These are phyloP conservation scores for Xylariaceae sp. DNA, from an alignment of 2,329 filamentous ascomycete genomes.

Conservation along the genomic window DNA sequence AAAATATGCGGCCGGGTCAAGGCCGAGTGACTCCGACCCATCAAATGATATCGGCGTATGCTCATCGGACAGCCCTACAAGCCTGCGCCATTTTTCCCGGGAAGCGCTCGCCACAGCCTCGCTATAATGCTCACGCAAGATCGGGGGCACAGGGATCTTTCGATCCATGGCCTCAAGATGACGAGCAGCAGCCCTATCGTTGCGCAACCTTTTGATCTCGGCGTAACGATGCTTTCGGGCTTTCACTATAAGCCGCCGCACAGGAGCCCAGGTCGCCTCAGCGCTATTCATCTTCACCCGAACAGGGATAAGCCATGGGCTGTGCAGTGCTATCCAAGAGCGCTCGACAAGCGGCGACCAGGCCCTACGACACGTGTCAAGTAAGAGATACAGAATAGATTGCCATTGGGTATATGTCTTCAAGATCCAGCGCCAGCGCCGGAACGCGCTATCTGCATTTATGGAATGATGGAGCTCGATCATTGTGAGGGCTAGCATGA, in stretches of 20 bases:
- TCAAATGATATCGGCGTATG: background rate
- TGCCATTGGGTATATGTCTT: constrained; percentile 51
- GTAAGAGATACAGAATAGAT: constrained; percentile 46
- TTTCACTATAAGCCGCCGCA: constrained; percentile 39
- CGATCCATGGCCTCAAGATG: constrained; percentile 32
- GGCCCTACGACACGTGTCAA: constrained; percentile 38
- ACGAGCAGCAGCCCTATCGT: constrained; percentile 26
- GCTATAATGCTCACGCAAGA: constrained; percentile 29
- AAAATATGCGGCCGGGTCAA: background rate
- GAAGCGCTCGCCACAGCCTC: constrained; percentile 26
- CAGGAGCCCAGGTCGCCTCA: constrained; percentile 39
- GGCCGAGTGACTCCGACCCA: background rate
- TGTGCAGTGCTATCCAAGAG: constrained; percentile 30
- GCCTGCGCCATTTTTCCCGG: constrained; percentile 33
- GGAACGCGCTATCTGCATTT: constrained; percentile 52
- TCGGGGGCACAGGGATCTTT: constrained; percentile 28
- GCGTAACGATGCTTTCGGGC: constrained; percentile 36
- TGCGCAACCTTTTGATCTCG: constrained; percentile 36
- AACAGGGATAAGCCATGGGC: constrained; percentile 29
- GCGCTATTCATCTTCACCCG: constrained; percentile 28
- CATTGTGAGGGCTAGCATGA: constrained; percentile 68
- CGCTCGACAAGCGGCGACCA: constrained; percentile 30
- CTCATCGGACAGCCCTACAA: constrained; percentile 20
- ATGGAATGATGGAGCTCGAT: constrained; percentile 66
- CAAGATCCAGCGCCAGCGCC: constrained; percentile 48